phyloP scores from a whole-genome alignment of 257 asterid genomes.

The Coffea canephora region DNA sequence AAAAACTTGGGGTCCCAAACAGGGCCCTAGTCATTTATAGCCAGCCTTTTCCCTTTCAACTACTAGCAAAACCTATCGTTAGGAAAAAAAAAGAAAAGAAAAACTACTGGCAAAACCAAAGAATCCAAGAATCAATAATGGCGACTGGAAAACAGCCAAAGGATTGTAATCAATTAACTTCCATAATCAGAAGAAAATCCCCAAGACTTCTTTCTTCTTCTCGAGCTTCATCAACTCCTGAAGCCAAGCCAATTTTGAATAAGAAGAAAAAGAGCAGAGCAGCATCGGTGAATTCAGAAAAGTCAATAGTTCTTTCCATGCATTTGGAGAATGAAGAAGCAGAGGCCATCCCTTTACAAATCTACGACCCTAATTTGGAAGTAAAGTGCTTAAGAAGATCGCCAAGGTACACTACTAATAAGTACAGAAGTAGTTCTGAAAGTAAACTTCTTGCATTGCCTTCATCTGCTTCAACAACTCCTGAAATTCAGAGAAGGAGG shows the following conservation, averaged over 20 bases:
- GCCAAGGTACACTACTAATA: conserved; percentile 32
- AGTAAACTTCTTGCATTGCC: conserved; percentile 23
- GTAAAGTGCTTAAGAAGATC: conserved; percentile 36
- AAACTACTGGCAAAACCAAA: neutral
- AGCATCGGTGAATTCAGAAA: neutral
- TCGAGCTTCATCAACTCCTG: conserved; percentile 19
- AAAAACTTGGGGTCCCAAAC: too few relatives aligned
- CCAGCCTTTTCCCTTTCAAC: neutral
- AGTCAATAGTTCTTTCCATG: conserved; percentile 47
- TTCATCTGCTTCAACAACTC: neutral
- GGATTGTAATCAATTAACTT: neutral
- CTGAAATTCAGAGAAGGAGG: conserved; percentile 10
- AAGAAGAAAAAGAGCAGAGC: neutral
- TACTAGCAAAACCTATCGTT: neutral
- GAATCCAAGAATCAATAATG: conserved; percentile 4
- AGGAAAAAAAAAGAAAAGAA: too few relatives aligned
- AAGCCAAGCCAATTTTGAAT: neutral
- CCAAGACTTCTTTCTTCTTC: conserved; percentile 20
- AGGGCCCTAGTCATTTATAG: neutral
- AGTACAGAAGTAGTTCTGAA: conserved; percentile 17
- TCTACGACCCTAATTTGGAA: conserved; percentile 14
- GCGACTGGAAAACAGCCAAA: neutral
- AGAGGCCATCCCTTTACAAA: conserved; percentile 25
- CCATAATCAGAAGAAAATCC: conserved; percentile 23
- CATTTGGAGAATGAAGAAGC: conserved; percentile 25